A percentile compares a stretch with the other conserved stretches of the same genome.
Evolutionary conservation across 148 eudicot genomes (phyloP).

Genomic region (Cornus florida): DNA sequence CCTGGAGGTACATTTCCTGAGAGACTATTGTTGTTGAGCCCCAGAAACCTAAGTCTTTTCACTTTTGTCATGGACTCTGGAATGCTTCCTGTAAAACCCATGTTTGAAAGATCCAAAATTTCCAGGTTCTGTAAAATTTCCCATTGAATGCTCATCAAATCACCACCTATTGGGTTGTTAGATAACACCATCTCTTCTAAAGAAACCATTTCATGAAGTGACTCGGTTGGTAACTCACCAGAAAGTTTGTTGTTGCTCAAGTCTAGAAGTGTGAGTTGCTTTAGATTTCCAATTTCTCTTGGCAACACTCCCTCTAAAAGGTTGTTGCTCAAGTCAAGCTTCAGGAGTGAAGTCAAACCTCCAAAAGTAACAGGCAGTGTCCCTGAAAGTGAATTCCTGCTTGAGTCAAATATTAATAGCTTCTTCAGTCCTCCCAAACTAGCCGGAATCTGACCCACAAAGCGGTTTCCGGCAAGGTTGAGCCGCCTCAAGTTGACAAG

Average conservation of each 20-base stretch:
- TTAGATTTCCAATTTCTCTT: slow-evolving; percentile 43
- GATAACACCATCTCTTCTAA: slow-evolving; percentile 62
- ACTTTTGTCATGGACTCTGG: slow-evolving; percentile 49
- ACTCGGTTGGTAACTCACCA: slow-evolving; percentile 40
- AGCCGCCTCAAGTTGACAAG: slow-evolving; percentile 51
- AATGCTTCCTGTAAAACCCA: slow-evolving; percentile 47
- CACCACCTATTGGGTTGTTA: slow-evolving; percentile 52
- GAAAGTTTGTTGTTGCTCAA: slow-evolving; percentile 50
- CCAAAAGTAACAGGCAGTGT: slow-evolving; percentile 49
- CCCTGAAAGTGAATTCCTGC: slow-evolving; percentile 63
- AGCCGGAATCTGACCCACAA: slow-evolving; percentile 47
- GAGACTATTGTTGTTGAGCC: slow-evolving; percentile 50
- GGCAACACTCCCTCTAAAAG: slow-evolving; percentile 51
- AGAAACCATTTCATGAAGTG: slow-evolving; percentile 49
- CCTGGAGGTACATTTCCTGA: slow-evolving; percentile 47
- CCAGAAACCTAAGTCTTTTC: slow-evolving; percentile 56
- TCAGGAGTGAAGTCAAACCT: slow-evolving; percentile 51
- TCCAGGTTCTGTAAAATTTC: slow-evolving; percentile 42
- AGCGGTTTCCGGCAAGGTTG: slow-evolving; percentile 51
- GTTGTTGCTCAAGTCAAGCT: slow-evolving; percentile 76
- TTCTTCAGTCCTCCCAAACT: slow-evolving; percentile 43
- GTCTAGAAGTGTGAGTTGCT: slow-evolving; percentile 55
- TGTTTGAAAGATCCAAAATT: slow-evolving; percentile 52
- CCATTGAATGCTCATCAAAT: slow-evolving; percentile 47
- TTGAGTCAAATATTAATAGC: slow-evolving; percentile 63